phyloP scores from a whole-genome alignment of 805 yeast species.

The Ogataea methylovora region DNA sequence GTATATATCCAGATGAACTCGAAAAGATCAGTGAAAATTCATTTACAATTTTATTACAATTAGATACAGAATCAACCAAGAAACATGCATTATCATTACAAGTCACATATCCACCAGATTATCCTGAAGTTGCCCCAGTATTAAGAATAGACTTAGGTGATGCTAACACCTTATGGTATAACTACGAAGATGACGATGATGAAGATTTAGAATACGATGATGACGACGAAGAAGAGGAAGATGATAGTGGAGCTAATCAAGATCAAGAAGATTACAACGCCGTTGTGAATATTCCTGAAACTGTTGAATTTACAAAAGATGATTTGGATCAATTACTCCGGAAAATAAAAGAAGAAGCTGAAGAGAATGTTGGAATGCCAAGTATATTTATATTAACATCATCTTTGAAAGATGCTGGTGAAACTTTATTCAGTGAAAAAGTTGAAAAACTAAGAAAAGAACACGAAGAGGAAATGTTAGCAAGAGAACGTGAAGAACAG shows the following conservation, averaged over 20 bases:
- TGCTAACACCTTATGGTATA: constrained; percentile 17
- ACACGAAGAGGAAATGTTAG: constrained; percentile 51
- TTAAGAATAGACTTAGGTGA: constrained; percentile 33
- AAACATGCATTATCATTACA: constrained; percentile 47
- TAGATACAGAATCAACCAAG: constrained; percentile 63
- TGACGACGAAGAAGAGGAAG: constrained; percentile 30
- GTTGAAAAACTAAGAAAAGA: constrained; percentile 44
- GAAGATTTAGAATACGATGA: constrained; percentile 23
- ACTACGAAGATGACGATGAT: constrained; percentile 18
- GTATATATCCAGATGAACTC: constrained; percentile 91
- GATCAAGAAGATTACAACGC: constrained; percentile 27
- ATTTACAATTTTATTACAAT: constrained; percentile 48
- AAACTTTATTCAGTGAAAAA: constrained; percentile 53
- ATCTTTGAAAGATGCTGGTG: constrained; percentile 75
- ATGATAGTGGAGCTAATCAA: constrained; percentile 36
- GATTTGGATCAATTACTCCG: constrained; percentile 36
- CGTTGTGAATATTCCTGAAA: constrained; percentile 48
- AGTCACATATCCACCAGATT: constrained; percentile 68
- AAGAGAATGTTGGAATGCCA: constrained; percentile 85
- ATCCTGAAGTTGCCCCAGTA: constrained; percentile 76
- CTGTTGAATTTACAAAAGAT: constrained; percentile 42
- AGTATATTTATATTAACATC: constrained; percentile 76
- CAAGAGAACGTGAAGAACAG: constrained; percentile 75
- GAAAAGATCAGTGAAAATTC: constrained; percentile 35
- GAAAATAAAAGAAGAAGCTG: constrained; percentile 51